Base-by-base conservation (phyloP, 306 rosid species). In the Citrullus colocynthis region DNA sequence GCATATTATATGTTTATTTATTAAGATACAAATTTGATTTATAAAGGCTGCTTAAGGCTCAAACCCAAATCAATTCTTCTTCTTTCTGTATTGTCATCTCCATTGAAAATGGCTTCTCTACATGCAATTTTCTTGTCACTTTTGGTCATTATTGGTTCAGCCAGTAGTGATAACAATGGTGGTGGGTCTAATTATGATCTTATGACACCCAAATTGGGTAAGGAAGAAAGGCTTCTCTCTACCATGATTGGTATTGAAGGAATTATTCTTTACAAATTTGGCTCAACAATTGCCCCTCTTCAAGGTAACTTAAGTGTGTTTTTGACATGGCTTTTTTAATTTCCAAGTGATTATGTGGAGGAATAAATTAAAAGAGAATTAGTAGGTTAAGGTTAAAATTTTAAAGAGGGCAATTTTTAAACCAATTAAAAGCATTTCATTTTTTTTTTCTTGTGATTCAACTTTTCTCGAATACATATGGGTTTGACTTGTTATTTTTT, bases 181-280 rank as follows among this genome's bases (percentile, higher is more conserved):
- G 51, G 73, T 65, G 49, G 49, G 48, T 52, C 52, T 42, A 11
- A 63, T 64, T 65, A 37, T 18, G 73, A 18, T 65, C 2, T 9
- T 39, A n/a, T 17, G 30, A 41, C 73, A 66, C 30, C 32, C 51
- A 66, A 18, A 39, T 7, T 66, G 51, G 51, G 3, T 7, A 37
- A 37, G 7, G 74, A 66, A 66, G 32, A 66, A 41, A 39, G 8
- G 51, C 51, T 66, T 66, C 74, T 66, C 30, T 66, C 74, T n/a
- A n/a, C 74, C 51, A 66, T 66, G 52, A 64, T 91, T 52, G 96
- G 73, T 20, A 76, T 89, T 78, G 86, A 91, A 79, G 97, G 93
- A n/a, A 57, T 91, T 79, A 88, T 85, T 45, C 88, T 86, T 49
- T 85, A 88, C 85, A 88, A 83, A 85, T 80, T 82, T 20, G 83